These are phyloP conservation scores for Colletotrichum simmondsii DNA, from an alignment of 2,329 filamentous ascomycete genomes.

Conservation along the genomic window DNA sequence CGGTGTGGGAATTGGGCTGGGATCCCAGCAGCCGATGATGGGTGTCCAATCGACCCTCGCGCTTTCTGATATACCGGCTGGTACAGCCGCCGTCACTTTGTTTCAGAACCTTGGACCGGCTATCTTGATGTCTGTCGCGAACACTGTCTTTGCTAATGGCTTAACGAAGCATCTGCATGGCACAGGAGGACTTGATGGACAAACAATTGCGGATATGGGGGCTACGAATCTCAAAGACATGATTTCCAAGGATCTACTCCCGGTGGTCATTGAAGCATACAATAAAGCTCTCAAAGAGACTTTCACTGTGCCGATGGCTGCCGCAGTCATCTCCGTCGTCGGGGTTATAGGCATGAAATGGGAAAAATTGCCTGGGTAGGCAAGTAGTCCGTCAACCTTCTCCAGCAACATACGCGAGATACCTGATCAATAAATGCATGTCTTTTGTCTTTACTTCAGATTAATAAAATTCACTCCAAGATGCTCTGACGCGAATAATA, in stretches of 20 bases:
- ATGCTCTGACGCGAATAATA: no score
- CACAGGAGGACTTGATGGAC: constrained; percentile 12
- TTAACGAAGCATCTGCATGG: constrained; percentile 44
- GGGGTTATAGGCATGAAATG: constrained; percentile 28
- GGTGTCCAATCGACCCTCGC: constrained; percentile 40
- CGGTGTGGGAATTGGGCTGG: constrained; percentile 41
- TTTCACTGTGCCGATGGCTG: constrained; percentile 66
- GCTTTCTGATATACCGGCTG: constrained; percentile 25
- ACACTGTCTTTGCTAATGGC: constrained; percentile 27
- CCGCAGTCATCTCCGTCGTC: constrained; percentile 16
- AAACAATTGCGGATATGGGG: constrained; percentile 52
- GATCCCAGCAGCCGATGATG: constrained; percentile 40
- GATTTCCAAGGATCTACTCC: constrained; percentile 59
- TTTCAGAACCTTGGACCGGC: constrained; percentile 30
- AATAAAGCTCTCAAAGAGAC: constrained; percentile 71
- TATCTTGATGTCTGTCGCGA: constrained; percentile 29
- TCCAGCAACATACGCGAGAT: no score
- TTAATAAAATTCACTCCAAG: no score
- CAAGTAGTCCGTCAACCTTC: no score
- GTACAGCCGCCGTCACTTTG: constrained; percentile 28
- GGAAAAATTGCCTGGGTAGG: constrained; percentile 20
- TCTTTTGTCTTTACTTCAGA: no score
- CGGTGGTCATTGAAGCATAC: constrained; percentile 68
- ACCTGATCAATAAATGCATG: no score
- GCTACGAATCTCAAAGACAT: constrained; percentile 65